Evolutionary conservation across 2,329 filamentous ascomycete species (phyloP).

Genomic region (Beauveria varroae): DNA sequence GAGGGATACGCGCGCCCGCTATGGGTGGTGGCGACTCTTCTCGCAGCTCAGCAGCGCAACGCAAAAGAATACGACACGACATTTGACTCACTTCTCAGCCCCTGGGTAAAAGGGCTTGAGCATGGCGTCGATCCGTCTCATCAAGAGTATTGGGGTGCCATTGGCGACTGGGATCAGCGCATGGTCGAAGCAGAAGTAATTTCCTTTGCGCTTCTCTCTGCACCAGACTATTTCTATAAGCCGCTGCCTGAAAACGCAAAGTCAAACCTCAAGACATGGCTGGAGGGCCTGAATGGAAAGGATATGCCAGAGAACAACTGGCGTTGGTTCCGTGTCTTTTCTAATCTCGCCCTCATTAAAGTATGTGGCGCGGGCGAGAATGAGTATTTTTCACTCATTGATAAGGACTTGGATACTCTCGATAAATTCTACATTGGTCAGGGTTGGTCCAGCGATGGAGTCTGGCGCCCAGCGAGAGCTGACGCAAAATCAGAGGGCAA

Average conservation of each 20-base stretch:
- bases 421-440: constrained; percentile 37
- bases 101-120: constrained; percentile 26
- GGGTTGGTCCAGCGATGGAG: constrained; percentile 41
- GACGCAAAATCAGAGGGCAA: constrained; percentile 14
- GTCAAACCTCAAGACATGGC: constrained; percentile 31
- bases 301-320: constrained; percentile 42
- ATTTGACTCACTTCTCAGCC: constrained; percentile 11
- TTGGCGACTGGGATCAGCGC: constrained; percentile 38
- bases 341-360: constrained; percentile 37
- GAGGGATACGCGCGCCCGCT: constrained; percentile 37
- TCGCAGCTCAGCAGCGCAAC: constrained; percentile 28
- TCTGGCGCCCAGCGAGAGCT: constrained; percentile 26
- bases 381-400: constrained; percentile 28
- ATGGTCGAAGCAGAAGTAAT: constrained; percentile 49
- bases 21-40: constrained; percentile 26
- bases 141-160: constrained; percentile 39
- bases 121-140: constrained; percentile 26
- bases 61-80: background rate
- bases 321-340: constrained; percentile 46
- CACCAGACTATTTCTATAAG: constrained; percentile 29
- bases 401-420: constrained; percentile 33
- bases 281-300: constrained; percentile 34
- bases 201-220: constrained; percentile 38
- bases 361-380: constrained; percentile 29
- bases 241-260: constrained; percentile 23